phyloP scores from a whole-genome alignment of 2,329 filamentous ascomycete genomes.

The Ceratocystis huliohia region DNA sequence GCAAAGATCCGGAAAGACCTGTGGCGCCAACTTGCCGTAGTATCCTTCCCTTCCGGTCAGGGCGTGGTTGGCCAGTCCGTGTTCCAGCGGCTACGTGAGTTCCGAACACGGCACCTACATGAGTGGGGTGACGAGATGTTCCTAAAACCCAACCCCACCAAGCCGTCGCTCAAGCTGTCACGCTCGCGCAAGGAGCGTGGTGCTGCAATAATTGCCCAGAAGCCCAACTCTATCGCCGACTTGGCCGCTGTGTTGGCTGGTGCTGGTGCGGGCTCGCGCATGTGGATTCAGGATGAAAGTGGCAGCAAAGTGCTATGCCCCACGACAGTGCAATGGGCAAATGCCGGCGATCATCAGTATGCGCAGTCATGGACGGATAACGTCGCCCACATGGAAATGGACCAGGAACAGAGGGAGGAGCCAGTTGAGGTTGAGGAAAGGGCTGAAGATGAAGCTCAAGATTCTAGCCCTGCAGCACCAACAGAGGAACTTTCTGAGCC shows the following conservation, averaged over 20 bases:
- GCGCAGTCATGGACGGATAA: constrained; percentile 41
- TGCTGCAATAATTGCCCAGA: constrained; percentile 44
- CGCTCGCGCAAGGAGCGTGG: constrained; percentile 37
- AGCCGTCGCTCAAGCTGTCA: constrained; percentile 28
- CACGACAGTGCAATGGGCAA: constrained; percentile 41
- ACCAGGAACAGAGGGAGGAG: constrained; percentile 1
- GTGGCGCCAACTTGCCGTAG: constrained; percentile 49
- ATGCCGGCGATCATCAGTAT: constrained; percentile 36
- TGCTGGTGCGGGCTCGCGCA: constrained; percentile 38
- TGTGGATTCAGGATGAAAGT: constrained; percentile 26
- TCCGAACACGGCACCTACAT: constrained; percentile 49
- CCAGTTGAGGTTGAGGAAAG: constrained; percentile 18
- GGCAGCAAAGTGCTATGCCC: constrained; percentile 27
- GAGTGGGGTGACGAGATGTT: constrained; percentile 42
- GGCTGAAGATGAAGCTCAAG: constrained; percentile 23
- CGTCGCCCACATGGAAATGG: constrained; percentile 36
- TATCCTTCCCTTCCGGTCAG: constrained; percentile 42
- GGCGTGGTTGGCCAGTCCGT: constrained; percentile 45
- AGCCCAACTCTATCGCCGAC: constrained; percentile 50
- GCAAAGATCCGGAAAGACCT: constrained; percentile 53
- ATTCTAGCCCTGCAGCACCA: constrained; percentile 12
- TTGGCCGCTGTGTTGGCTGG: constrained; percentile 46
- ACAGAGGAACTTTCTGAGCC: constrained; percentile 8
- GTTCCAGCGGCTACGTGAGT: constrained; percentile 52
- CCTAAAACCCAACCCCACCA: constrained; percentile 29